Base-by-base conservation (phyloP, 768 basidiomycete species). In the Naganishia antarctica region DNA sequence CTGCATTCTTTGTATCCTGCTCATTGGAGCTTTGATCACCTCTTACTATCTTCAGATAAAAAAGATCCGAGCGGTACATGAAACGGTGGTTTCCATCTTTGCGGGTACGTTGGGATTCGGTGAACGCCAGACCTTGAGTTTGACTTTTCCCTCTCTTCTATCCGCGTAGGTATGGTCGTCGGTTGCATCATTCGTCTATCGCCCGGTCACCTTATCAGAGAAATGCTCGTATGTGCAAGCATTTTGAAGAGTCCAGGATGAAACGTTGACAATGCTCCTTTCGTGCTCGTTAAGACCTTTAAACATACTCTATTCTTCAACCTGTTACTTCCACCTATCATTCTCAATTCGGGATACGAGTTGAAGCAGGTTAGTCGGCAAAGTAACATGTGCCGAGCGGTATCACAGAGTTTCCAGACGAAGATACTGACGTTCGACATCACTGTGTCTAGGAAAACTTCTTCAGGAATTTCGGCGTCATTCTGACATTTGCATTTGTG, bases 41-140 rank as follows among this genome's bases (percentile, higher is more conserved):
- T 92, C 90, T 28, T 99, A 99, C 80, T 98, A 97, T 74, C 85
- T 99, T 4, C 93, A 98, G 82, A 90, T 97, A 73, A 91, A 93
- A 76, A 84, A 88, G 53, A 99, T 99, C 80, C 85, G 92, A 62
- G 88, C 90, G 18, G 84, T 99, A 13, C 92, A 99, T 71, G 96
- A 99, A 79, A 99, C 96, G 0, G 81, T 97, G 31, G 89, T 99
- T 21, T 89, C 93, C 23, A 91, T 98, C 68, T 85, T 92, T 74
- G 91, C 92, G 7, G 92, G 76, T 75, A 7, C 21, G 73, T 65
- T 60, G 16, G 32, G 44, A 21, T 47, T 41, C 23, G 8, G 15
- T 37, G 7, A 7, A 15, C 8, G 34, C 15, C 34, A 37, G 15
- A 15, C 8, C 34, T 7, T 7, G 34, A 37, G 15, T 37, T 15